These are phyloP conservation scores for Cercis canadensis DNA, from an alignment of 306 rosid genomes.

Conservation along the genomic window DNA sequence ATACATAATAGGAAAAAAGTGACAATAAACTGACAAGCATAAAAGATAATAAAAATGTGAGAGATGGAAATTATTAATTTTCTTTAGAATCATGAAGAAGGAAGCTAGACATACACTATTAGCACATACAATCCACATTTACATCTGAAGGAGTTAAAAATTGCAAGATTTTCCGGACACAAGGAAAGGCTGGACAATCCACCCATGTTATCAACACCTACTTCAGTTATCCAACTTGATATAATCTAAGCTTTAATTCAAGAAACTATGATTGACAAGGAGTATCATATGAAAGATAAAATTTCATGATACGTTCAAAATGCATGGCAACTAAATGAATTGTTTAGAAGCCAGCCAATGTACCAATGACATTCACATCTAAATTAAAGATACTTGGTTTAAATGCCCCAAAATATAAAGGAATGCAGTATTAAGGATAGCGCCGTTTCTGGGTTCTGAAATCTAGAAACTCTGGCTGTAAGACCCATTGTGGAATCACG, in stretches of 20 bases:
- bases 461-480: constrained; percentile 56
- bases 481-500: constrained; percentile 47
- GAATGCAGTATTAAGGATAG: neutral
- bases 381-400: constrained; percentile 2
- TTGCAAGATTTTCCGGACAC: neutral
- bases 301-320: constrained; percentile 17
- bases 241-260: constrained; percentile 8
- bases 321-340: constrained; percentile 6
- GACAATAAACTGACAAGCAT: neutral
- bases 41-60: neutral
- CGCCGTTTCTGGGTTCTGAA: constrained; percentile 45
- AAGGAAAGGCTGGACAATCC: constrained; percentile 25
- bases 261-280: neutral
- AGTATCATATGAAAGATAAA: neutral
- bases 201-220: constrained; percentile 4
- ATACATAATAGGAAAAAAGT: neutral
- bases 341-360: constrained; percentile 21
- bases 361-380: constrained; percentile 24
- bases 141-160: neutral
- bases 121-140: constrained; percentile 1
- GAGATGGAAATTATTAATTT: constrained; percentile 7
- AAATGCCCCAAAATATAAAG: constrained; percentile 23
- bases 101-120: neutral
- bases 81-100: neutral
- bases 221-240: constrained; percentile 19